Base-by-base conservation (phyloP, 2,329 filamentous ascomycete genomes). In the Cercospora zeina region DNA sequence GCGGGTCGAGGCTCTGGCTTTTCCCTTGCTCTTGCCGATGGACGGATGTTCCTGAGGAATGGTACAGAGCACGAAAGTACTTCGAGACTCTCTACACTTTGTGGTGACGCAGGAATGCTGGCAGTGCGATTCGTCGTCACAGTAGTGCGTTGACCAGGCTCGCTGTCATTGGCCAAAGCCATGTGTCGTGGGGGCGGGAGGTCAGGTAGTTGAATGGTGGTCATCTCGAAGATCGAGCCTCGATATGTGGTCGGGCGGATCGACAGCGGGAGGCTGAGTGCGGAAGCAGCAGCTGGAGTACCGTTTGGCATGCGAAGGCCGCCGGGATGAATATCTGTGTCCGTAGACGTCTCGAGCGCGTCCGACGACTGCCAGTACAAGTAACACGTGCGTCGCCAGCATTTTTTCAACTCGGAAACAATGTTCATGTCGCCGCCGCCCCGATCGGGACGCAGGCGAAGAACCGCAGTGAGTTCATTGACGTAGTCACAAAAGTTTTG, bases 341-440 rank as follows among this genome's bases (percentile, higher is more conserved):
- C 86, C 3, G 86, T 81, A 13, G 82, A 83, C 11, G 64, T 60
- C 21, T 70, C 68, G 24, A 65, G 82, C 36, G 87, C 87, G 51
- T 90, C 85, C 0, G 86, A 80, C 0, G 84, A 84, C 65, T 96
- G 90, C 93, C 95, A 99, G 74, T 93, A 96, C 59, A 93, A 79
- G 0, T 89, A 87, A 74, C 93, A 97, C 19, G 95, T 90, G 56
- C 93, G 85, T 74, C 93, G 88, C 95, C 95, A 99, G 74, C 95
- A 97, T 74, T 96, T 96, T 76, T 99, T 99, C 65, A 99, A 80
- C 76, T 99, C 95, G 31, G 89, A 87, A 36, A 99, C 82, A 67
- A 97, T 96, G 76, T 97, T 97, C 62, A 96, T 76, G 70, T 89
- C 86, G 53, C 85, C 87, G 58, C 79, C 81, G 34, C 85, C 83